phyloP scores from a whole-genome alignment of 192 early-diverging fungal genomes.

The Coemansia sp. region DNA sequence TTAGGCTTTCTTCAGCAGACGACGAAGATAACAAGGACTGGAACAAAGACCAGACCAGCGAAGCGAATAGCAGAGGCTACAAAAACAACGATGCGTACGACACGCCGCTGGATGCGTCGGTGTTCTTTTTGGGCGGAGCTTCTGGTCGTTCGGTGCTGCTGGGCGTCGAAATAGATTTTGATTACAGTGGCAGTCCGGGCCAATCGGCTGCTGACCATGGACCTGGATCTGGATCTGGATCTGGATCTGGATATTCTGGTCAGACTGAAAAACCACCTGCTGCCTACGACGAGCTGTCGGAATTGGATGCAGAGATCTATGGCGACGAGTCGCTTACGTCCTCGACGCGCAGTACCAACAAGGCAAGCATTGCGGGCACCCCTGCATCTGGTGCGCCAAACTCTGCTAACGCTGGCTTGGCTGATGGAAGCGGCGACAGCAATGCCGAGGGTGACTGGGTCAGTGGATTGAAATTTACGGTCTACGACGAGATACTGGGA shows the following conservation, averaged over 20 bases:
- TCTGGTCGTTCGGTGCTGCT: constrained; percentile 45
- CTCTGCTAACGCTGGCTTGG: not conserved
- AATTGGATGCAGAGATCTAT: constrained; percentile 40
- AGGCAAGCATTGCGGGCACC: not conserved
- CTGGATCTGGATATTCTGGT: too few relatives aligned
- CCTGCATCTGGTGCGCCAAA: too few relatives aligned
- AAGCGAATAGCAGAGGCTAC: not conserved
- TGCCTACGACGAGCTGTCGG: not conserved
- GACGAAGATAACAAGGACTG: too few relatives aligned
- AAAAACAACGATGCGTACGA: not conserved
- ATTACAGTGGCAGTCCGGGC: not conserved
- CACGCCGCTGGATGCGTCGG: constrained; percentile 10
- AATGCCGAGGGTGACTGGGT: constrained; percentile 39
- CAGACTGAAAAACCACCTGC: not conserved
- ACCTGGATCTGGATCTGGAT: not conserved
- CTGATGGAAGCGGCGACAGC: not conserved
- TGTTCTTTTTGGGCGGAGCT: constrained; percentile 42
- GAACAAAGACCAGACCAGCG: not conserved
- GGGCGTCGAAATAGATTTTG: constrained; percentile 11
- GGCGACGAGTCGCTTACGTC: constrained; percentile 15
- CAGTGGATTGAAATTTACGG: constrained; percentile 59
- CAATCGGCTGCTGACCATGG: not conserved
- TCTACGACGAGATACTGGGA: constrained; percentile 76
- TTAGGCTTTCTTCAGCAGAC: constrained; percentile 1
- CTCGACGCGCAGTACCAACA: not conserved